Percentiles rank a stretch among this genome's conserved stretches.
Evolutionary conservation across 495 filamentous ascomycete species (phyloP).

Genomic region (Neurospora africana): DNA sequence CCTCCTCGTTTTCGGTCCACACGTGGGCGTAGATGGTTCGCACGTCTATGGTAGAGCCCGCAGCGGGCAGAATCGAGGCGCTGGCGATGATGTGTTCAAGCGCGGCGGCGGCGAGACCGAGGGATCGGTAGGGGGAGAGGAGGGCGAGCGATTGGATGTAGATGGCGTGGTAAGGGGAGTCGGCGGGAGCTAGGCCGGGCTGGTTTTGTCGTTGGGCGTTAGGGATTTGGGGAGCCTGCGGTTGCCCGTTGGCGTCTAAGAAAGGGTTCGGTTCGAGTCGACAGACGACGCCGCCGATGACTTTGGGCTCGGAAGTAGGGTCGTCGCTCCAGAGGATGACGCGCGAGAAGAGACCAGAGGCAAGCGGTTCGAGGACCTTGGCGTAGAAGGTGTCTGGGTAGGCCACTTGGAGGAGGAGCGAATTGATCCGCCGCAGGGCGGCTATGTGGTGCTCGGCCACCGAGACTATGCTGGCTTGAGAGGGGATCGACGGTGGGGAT

Average conservation of each 20-base stretch:
- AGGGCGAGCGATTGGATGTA: constrained; percentile 85
- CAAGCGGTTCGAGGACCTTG: constrained; percentile 56
- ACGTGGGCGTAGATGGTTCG: constrained; percentile 71
- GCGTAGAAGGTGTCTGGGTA: constrained; percentile 85
- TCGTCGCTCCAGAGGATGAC: constrained; percentile 50
- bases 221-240: constrained; percentile 1
- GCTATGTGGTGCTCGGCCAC: constrained; percentile 55
- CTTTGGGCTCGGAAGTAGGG: constrained; percentile 36
- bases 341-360: constrained; percentile 61
- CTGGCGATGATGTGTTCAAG: constrained; percentile 46
- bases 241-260: constrained; percentile 9
- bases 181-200: constrained; percentile 2
- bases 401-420: constrained; percentile 72
- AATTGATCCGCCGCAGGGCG: constrained; percentile 69
- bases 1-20: constrained; percentile 85
- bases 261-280: constrained; percentile 50
- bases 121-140: constrained; percentile 68
- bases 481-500: constrained; percentile 26
- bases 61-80: constrained; percentile 22
- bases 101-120: constrained; percentile 69
- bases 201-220: not conserved
- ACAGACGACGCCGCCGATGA: constrained; percentile 78
- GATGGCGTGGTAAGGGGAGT: constrained; percentile 37
- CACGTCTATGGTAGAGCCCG: constrained; percentile 36
- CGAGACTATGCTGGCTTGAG: constrained; percentile 46